Conservation (phyloP, 306 rosid genomes). For the Prosopis cineraria region DNA sequence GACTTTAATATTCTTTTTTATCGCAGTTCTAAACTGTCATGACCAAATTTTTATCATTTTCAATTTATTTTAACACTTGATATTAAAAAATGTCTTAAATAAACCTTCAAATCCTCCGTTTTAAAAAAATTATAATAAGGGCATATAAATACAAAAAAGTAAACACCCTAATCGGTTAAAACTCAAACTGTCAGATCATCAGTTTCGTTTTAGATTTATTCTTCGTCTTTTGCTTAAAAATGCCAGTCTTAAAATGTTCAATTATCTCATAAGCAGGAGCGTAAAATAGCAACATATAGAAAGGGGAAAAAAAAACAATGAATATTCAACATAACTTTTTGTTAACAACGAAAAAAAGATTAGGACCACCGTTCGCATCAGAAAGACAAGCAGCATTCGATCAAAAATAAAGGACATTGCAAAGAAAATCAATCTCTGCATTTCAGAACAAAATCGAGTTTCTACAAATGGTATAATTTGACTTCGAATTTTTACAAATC, state of each 20-base stretch:
- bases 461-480: background rate
- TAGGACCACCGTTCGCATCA: background rate
- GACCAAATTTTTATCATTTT: no score
- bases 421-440: background rate
- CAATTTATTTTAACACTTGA: no score
- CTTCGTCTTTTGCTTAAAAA: no score
- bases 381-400: background rate
- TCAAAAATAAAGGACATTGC: background rate
- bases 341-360: background rate
- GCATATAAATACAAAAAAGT: no score
- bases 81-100: no score
- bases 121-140: no score
- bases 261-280: background rate
- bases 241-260: background rate
- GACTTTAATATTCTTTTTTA: no score
- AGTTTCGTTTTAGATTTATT: no score
- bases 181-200: no score
- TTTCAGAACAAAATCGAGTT: background rate
- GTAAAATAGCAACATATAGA: background rate
- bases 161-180: no score
- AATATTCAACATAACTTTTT: background rate
- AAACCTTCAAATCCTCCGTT: no score
- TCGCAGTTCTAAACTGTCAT: no score
- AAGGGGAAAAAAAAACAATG: background rate
- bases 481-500: conserved; percentile 1